A percentile compares a stretch with the other conserved stretches of the same genome.
phyloP scores from a whole-genome alignment of 805 yeast species.

The Hagleromyces aurorensis region DNA sequence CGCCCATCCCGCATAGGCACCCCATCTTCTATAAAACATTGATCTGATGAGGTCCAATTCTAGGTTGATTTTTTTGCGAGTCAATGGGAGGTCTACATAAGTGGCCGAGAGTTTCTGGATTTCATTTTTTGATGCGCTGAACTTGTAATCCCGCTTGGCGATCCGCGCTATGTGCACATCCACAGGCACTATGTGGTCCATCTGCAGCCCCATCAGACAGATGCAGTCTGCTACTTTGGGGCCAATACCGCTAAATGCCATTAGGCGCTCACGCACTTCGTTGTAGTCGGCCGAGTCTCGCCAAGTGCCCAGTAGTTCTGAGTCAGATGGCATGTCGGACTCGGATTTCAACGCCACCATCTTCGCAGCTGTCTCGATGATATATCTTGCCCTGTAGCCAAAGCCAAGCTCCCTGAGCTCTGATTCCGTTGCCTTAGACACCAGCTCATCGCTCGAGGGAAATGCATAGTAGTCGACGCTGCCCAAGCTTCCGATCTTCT shows the following conservation, averaged over 20 bases:
- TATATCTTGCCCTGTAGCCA: slow-evolving; percentile 89
- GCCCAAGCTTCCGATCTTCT: slow-evolving; percentile 43
- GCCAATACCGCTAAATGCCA: slow-evolving; percentile 79
- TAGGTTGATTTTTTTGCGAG: slow-evolving; percentile 27
- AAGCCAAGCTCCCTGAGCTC: slow-evolving; percentile 45
- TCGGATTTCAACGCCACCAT: slow-evolving; percentile 33
- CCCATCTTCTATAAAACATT: slow-evolving; percentile 67
- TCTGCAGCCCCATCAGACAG: slow-evolving; percentile 57
- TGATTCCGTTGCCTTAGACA: slow-evolving; percentile 36
- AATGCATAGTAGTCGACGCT: slow-evolving; percentile 60
- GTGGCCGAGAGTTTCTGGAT: slow-evolving; percentile 22
- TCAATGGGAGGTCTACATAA: slow-evolving; percentile 23
- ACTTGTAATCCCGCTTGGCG: slow-evolving; percentile 72
- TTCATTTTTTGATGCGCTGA: slow-evolving; percentile 30
- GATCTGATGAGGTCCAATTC: slow-evolving; percentile 43
- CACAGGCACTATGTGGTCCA: slow-evolving; percentile 84
- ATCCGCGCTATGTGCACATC: slow-evolving; percentile 94
- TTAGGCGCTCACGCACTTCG: slow-evolving; percentile 33
- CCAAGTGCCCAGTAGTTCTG: slow-evolving; percentile 32
- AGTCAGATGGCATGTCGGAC: slow-evolving; percentile 18
- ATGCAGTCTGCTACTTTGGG: slow-evolving; percentile 98
- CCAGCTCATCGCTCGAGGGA: slow-evolving; percentile 55
- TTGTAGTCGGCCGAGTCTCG: slow-evolving; percentile 37
- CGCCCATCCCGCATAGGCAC: slow-evolving; percentile 96
- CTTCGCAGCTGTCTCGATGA: slow-evolving; percentile 63